These are phyloP conservation scores for Aspergillus terreus DNA, from an alignment of 2,329 filamentous ascomycete genomes.

Conservation along the genomic window DNA sequence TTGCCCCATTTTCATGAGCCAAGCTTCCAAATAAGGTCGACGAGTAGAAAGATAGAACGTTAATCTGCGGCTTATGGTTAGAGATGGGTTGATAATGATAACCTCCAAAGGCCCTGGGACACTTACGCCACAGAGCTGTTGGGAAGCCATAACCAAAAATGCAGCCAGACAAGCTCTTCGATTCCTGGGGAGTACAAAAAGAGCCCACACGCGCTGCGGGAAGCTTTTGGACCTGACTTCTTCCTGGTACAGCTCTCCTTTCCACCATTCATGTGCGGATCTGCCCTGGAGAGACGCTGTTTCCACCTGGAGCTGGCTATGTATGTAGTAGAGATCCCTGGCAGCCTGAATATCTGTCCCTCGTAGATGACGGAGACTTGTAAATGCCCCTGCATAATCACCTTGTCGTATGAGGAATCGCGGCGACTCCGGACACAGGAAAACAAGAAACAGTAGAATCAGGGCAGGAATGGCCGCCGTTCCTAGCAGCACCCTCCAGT, in stretches of 20 bases:
- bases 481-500: constrained; percentile 46
- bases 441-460: constrained; percentile 44
- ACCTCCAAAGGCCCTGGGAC: not conserved
- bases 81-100: not conserved
- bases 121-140: constrained; percentile 28
- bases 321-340: constrained; percentile 33
- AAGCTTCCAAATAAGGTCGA: constrained; percentile 18
- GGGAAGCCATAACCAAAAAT: constrained; percentile 26
- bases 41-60: constrained; percentile 29
- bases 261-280: not conserved
- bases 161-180: constrained; percentile 24
- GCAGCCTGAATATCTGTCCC: constrained; percentile 33
- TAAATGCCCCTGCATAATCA: constrained; percentile 25
- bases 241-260: constrained; percentile 8
- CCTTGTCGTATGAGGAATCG: constrained; percentile 37
- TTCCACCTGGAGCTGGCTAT: constrained; percentile 30
- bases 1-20: not conserved
- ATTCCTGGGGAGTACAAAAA: constrained; percentile 20
- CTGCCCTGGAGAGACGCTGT: constrained; percentile 10
- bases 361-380: constrained; percentile 32
- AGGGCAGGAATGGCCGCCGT: constrained; percentile 48
- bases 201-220: constrained; percentile 14
- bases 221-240: constrained; percentile 11
- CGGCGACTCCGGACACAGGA: constrained; percentile 40
- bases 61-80: constrained; percentile 16